Evolutionary conservation across 306 rosid species (phyloP).

Genomic region (Cyclanthera cordifolia): DNA sequence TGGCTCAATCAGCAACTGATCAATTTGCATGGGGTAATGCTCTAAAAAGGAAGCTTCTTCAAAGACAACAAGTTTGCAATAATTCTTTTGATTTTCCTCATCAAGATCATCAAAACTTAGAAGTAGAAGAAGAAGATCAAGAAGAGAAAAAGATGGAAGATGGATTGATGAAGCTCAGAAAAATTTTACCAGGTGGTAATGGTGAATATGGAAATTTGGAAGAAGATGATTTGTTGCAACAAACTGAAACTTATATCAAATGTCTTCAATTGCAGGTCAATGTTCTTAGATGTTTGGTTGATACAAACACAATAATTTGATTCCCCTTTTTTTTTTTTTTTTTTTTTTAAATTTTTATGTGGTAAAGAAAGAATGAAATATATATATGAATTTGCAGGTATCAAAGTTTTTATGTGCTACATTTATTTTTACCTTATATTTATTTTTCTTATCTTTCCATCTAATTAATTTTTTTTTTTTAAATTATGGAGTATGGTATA

Average conservation of each 20-base stretch:
- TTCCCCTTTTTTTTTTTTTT: background rate
- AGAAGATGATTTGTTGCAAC: constrained; percentile 33
- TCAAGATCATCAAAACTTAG: background rate
- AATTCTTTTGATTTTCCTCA: background rate
- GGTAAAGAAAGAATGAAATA: background rate
- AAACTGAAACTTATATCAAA: constrained; percentile 40
- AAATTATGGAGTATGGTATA: too few species aligned
- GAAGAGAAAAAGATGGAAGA: background rate
- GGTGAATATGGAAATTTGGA: constrained; percentile 20
- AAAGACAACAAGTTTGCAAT: background rate
- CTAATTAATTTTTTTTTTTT: too few species aligned
- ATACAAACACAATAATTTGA: constrained; percentile 12
- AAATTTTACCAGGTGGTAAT: constrained; percentile 47
- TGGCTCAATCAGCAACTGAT: constrained; percentile 46
- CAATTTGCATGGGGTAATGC: constrained; percentile 56
- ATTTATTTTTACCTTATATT: too few species aligned
- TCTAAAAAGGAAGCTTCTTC: constrained; percentile 44
- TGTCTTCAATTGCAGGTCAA: constrained; percentile 64
- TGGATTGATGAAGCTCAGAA: constrained; percentile 3
- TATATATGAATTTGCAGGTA: background rate
- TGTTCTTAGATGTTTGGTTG: constrained; percentile 40
- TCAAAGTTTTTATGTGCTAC: too few species aligned
- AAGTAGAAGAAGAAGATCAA: background rate
- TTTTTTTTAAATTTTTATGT: background rate
- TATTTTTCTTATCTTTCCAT: background rate